Conservation (phyloP, 306 rosid genomes). For the Quercus gilva region DNA sequence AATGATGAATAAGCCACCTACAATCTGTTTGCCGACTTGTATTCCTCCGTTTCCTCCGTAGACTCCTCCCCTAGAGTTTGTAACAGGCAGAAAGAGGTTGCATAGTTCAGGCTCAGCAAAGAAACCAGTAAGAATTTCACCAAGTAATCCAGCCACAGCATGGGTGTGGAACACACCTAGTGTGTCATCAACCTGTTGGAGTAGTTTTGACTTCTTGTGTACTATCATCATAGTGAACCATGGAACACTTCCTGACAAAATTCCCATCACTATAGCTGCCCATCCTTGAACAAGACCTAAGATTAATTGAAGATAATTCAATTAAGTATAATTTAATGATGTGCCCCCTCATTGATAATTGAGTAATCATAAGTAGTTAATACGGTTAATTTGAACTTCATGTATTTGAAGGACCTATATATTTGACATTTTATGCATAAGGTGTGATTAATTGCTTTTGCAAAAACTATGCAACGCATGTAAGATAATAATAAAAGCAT, state of each 20-base stretch:
- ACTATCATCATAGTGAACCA: constrained; percentile 64
- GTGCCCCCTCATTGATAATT: not conserved
- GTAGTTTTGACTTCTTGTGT: constrained; percentile 36
- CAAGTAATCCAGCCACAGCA: constrained; percentile 55
- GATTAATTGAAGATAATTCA: not conserved
- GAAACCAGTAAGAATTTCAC: constrained; percentile 55
- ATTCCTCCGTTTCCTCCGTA: constrained; percentile 53
- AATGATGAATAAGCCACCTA: constrained; percentile 38
- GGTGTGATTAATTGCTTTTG: not conserved
- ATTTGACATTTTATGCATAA: not conserved
- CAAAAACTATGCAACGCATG: not conserved
- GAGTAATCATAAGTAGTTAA: not conserved
- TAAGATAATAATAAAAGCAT: not conserved
- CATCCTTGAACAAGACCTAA: constrained; percentile 66
- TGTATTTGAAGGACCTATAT: not conserved
- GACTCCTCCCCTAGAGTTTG: constrained; percentile 35
- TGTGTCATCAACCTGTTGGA: constrained; percentile 53
- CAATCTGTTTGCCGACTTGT: constrained; percentile 51
- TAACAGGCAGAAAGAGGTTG: constrained; percentile 32
- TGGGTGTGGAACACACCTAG: constrained; percentile 64
- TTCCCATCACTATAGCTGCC: constrained; percentile 64
- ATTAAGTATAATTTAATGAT: too few species aligned
- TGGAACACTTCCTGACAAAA: constrained; percentile 57
- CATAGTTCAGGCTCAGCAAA: constrained; percentile 49
- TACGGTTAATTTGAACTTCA: too few species aligned